Evolutionary conservation across 2,329 filamentous ascomycete species (phyloP).

Genomic region (Zelopaecilomyces penicillatus): DNA sequence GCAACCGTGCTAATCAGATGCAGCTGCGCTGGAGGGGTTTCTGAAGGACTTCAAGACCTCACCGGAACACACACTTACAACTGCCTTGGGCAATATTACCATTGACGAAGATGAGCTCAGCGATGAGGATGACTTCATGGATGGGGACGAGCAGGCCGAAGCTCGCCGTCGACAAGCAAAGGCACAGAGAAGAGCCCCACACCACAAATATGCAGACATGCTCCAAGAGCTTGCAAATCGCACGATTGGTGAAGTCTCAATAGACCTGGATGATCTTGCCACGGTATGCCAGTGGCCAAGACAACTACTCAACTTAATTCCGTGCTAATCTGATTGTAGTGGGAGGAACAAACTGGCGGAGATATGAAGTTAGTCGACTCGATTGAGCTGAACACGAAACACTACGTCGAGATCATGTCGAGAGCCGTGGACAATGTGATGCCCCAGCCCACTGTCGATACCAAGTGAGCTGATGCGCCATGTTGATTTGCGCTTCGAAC

Average conservation of each 20-base stretch:
- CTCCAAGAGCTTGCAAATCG: slow-evolving; percentile 84
- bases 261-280: slow-evolving; percentile 84
- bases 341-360: slow-evolving; percentile 62
- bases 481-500: background rate
- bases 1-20: slow-evolving; percentile 19
- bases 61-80: slow-evolving; percentile 61
- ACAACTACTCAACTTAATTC: slow-evolving; percentile 12
- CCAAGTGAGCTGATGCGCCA: slow-evolving; percentile 49
- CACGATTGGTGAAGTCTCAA: slow-evolving; percentile 63
- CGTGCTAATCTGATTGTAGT: slow-evolving; percentile 39
- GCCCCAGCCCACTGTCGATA: slow-evolving; percentile 67
- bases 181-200: slow-evolving; percentile 46
- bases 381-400: slow-evolving; percentile 84
- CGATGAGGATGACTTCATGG: slow-evolving; percentile 91
- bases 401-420: slow-evolving; percentile 89
- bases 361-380: slow-evolving; percentile 69
- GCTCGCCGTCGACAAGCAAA: slow-evolving; percentile 41
- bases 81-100: slow-evolving; percentile 75
- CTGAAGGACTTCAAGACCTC: slow-evolving; percentile 79
- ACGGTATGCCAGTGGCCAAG: slow-evolving; percentile 41
- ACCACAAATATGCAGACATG: slow-evolving; percentile 80
- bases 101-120: slow-evolving; percentile 80
- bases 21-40: slow-evolving; percentile 81
- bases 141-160: slow-evolving; percentile 60
- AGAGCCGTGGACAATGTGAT: slow-evolving; percentile 80